phyloP scores from a whole-genome alignment of 768 basidiomycete genomes.

The Naganishia vishniacii region DNA sequence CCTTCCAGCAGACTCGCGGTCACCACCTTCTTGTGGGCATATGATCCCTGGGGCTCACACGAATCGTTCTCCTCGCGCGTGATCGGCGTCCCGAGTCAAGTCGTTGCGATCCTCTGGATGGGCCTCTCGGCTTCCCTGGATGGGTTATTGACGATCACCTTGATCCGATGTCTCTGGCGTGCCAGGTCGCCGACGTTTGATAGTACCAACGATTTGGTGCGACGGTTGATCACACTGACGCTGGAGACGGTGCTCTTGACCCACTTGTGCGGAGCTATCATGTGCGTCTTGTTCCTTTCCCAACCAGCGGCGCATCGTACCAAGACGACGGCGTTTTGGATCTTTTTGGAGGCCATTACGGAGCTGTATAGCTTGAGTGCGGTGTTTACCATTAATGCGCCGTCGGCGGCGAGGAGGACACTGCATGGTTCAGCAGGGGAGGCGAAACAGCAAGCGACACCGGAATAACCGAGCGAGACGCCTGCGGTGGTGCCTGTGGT shows the following conservation, averaged over 20 bases:
- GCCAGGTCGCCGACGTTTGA: constrained; percentile 24
- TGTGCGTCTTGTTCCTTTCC: constrained; percentile 43
- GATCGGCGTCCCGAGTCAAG: constrained; percentile 39
- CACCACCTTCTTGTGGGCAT: constrained; percentile 38
- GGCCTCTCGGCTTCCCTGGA: constrained; percentile 41
- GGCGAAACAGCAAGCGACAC: background rate
- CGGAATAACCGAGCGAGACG: background rate
- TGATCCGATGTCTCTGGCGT: constrained; percentile 34
- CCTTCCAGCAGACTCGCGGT: constrained; percentile 45
- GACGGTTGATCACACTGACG: constrained; percentile 35
- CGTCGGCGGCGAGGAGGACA: constrained; percentile 18
- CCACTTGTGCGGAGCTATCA: constrained; percentile 37
- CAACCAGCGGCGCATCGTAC: constrained; percentile 35
- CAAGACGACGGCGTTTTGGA: constrained; percentile 38
- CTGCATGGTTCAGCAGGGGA: constrained; percentile 3
- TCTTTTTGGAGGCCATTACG: constrained; percentile 39
- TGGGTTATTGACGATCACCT: constrained; percentile 33
- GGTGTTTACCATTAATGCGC: constrained; percentile 42
- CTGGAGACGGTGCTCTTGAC: constrained; percentile 43
- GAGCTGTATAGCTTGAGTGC: constrained; percentile 41
- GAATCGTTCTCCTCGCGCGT: constrained; percentile 24
- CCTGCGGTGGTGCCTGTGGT: background rate
- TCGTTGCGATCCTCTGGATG: constrained; percentile 45
- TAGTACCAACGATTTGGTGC: constrained; percentile 29
- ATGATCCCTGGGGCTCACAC: constrained; percentile 36